A percentile compares a stretch with the other conserved stretches of the same genome.
These are phyloP conservation scores for Pseudogymnoascus sp. DNA, from an alignment of 2,329 filamentous ascomycete genomes.

Conservation along the genomic window DNA sequence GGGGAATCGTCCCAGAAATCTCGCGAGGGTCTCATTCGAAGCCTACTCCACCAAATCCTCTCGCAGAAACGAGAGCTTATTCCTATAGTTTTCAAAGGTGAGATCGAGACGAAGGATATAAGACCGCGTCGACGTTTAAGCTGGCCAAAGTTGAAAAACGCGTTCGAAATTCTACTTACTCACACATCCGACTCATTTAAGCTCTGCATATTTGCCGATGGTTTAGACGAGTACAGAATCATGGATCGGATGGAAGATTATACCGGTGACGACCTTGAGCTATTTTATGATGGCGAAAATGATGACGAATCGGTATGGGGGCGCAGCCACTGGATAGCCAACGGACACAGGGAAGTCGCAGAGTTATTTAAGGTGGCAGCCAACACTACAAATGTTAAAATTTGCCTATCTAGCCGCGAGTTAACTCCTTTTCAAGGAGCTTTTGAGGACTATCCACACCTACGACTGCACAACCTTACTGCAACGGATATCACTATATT, in stretches of 20 bases:
- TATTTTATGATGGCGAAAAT: neutral
- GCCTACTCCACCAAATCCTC: neutral
- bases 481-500: neutral
- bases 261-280: neutral
- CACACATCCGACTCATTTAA: neutral
- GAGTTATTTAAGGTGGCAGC: neutral
- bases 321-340: neutral
- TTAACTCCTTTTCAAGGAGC: neutral
- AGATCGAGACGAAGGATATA: neutral
- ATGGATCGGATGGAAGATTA: neutral
- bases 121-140: neutral
- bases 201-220: neutral
- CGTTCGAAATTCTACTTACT: neutral
- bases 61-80: neutral
- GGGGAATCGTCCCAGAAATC: neutral
- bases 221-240: neutral
- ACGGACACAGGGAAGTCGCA: neutral
- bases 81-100: neutral
- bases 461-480: neutral
- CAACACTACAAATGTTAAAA: neutral
- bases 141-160: neutral
- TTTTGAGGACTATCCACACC: neutral
- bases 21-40: neutral
- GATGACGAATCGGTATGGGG: neutral
- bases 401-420: neutral